phyloP scores from a whole-genome alignment of 306 rosid species.

The Rubus parviflorus region DNA sequence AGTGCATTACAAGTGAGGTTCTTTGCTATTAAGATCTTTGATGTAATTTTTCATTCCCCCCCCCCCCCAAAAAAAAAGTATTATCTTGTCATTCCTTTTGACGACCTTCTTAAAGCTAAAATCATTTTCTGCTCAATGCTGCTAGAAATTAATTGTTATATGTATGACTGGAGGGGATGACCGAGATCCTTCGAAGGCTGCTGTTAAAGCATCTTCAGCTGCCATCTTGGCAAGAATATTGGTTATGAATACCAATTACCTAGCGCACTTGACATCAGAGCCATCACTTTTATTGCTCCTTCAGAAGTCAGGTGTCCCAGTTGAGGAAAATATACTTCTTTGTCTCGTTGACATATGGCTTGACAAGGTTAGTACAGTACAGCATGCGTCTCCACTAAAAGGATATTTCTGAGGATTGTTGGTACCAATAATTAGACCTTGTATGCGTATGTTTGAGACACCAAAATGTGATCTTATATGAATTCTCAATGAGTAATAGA shows the following conservation, averaged over 20 bases:
- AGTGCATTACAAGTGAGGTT: slow-evolving; percentile 79
- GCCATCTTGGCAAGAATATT: slow-evolving; percentile 91
- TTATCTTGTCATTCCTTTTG: slow-evolving; percentile 7
- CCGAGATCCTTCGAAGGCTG: slow-evolving; percentile 71
- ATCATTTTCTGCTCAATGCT: slow-evolving; percentile 24
- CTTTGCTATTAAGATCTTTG: slow-evolving; percentile 17
- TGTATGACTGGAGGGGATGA: slow-evolving; percentile 94
- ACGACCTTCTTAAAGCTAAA: slow-evolving; percentile 19
- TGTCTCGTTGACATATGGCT: slow-evolving; percentile 91
- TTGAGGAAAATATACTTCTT: slow-evolving; percentile 81
- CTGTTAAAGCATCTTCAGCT: slow-evolving; percentile 90
- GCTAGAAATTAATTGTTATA: slow-evolving; percentile 70
- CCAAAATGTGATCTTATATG: neutral
- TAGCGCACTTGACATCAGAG: slow-evolving; percentile 83
- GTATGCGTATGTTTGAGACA: neutral
- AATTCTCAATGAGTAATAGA: neutral
- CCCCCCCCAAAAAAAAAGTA: neutral
- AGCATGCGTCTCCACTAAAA: neutral
- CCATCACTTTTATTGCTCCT: slow-evolving; percentile 68
- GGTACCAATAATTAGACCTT: neutral
- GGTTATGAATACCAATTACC: slow-evolving; percentile 91
- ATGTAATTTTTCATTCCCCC: neutral
- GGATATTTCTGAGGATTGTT: slow-evolving; percentile 7
- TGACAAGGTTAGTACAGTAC: slow-evolving; percentile 67
- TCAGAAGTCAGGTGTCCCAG: slow-evolving; percentile 60